Percentiles rank a stretch among this genome's conserved stretches.
These are phyloP conservation scores for Sugiyamaella americana DNA, from an alignment of 805 yeast species.

Conservation along the genomic window DNA sequence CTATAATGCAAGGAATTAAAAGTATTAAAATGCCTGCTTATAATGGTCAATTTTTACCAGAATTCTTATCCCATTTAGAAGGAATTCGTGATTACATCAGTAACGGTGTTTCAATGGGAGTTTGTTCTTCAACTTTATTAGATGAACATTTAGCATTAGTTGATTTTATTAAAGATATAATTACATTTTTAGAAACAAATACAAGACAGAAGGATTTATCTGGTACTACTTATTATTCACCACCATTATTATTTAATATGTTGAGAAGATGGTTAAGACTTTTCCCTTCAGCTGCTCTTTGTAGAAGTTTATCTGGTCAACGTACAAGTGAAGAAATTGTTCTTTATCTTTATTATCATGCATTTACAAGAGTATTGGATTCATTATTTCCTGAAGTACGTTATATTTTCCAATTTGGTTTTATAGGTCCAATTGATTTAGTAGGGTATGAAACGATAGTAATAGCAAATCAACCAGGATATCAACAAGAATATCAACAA, in stretches of 20 bases:
- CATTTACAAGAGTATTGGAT: slow-evolving; percentile 30
- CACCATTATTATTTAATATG: slow-evolving; percentile 20
- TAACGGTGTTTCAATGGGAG: neutral
- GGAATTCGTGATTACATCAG: slow-evolving; percentile 16
- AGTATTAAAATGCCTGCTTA: slow-evolving; percentile 32
- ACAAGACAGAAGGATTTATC: slow-evolving; percentile 9
- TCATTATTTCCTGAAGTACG: slow-evolving; percentile 35
- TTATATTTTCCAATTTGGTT: slow-evolving; percentile 33
- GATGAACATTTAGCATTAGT: slow-evolving; percentile 12
- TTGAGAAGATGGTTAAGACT: slow-evolving; percentile 25
- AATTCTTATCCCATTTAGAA: slow-evolving; percentile 25
- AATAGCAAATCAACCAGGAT: neutral
- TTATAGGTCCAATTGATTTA: slow-evolving; percentile 34
- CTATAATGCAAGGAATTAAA: slow-evolving; percentile 32
- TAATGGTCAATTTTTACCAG: slow-evolving; percentile 27
- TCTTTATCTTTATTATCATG: slow-evolving; percentile 32
- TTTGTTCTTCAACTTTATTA: slow-evolving; percentile 3
- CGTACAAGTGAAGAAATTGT: slow-evolving; percentile 18
- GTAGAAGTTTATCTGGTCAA: slow-evolving; percentile 4
- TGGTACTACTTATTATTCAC: slow-evolving; percentile 19
- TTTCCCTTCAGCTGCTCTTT: slow-evolving; percentile 25
- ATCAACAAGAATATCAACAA: slow-evolving; percentile 3
- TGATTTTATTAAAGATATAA: slow-evolving; percentile 13
- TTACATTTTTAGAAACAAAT: slow-evolving; percentile 13
- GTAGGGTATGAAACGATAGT: slow-evolving; percentile 24